Evolutionary conservation across 768 basidiomycete species (phyloP).

Genomic region (Inosperma sp.): DNA sequence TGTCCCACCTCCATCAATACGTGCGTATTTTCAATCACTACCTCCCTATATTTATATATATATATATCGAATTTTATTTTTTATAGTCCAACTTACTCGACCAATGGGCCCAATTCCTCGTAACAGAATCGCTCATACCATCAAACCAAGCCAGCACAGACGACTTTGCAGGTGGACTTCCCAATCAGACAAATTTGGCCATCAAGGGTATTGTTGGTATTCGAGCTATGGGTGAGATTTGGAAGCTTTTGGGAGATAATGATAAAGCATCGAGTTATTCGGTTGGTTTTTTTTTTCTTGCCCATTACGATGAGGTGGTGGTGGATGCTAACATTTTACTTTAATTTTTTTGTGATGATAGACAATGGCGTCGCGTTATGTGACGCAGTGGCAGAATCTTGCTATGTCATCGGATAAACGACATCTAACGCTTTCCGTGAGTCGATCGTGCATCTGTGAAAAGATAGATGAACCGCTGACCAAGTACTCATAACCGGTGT

Average conservation of each 20-base stretch:
- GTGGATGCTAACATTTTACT: too few relatives aligned
- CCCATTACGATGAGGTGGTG: too few relatives aligned
- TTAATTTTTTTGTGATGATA: background rate
- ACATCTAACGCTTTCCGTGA: slow-evolving; percentile 7
- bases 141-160: slow-evolving; percentile 53
- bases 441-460: slow-evolving; percentile 16
- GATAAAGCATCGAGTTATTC: slow-evolving; percentile 39
- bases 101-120: slow-evolving; percentile 63
- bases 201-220: slow-evolving; percentile 70
- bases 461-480: too few relatives aligned
- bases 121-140: slow-evolving; percentile 48
- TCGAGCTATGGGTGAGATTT: slow-evolving; percentile 57
- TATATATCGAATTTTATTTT: background rate
- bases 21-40: slow-evolving; percentile 28
- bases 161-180: slow-evolving; percentile 46
- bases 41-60: background rate
- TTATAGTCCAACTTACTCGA: slow-evolving; percentile 41
- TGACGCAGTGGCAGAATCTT: slow-evolving; percentile 1
- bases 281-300: slow-evolving; percentile 19
- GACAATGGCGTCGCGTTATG: slow-evolving; percentile 5
- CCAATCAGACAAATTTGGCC: slow-evolving; percentile 66
- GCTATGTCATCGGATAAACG: background rate
- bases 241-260: slow-evolving; percentile 38
- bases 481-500: too few relatives aligned
- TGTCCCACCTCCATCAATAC: slow-evolving; percentile 44